Percentiles rank a stretch among this genome's conserved stretches.
Evolutionary conservation across 148 eudicot species (phyloP).

Genomic region (Polygonum aviculare): DNA sequence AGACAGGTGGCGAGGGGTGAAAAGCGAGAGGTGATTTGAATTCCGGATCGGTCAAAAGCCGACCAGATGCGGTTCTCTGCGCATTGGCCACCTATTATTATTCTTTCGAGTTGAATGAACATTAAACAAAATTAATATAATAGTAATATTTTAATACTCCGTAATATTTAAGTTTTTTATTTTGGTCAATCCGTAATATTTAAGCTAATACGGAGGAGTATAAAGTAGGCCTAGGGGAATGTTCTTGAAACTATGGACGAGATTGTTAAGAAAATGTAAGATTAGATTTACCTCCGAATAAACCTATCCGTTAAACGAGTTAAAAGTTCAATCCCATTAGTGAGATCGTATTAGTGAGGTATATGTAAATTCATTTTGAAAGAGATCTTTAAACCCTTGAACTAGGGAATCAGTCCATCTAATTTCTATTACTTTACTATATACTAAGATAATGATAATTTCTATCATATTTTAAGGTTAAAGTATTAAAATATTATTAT

Average conservation of each 20-base stretch:
- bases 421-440: too few species aligned
- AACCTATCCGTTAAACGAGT: too few species aligned
- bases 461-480: too few species aligned
- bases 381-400: too few species aligned
- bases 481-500: too few species aligned
- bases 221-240: not conserved
- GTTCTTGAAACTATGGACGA: not conserved
- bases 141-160: not conserved
- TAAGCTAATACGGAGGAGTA: not conserved
- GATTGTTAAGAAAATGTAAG: not conserved
- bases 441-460: too few species aligned
- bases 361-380: too few species aligned
- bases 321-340: too few species aligned
- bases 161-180: too few species aligned
- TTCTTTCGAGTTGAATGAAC: not conserved
- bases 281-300: not conserved
- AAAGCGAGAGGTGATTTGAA: not conserved
- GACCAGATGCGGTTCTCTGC: not conserved
- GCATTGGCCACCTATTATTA: not conserved
- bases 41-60: not conserved
- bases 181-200: not conserved
- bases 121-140: not conserved
- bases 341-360: too few species aligned
- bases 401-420: too few species aligned
- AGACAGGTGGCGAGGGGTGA: constrained; percentile 1